Evolutionary conservation across 2,329 filamentous ascomycete genomes (phyloP).

Genomic region (Colletotrichum trifolii): DNA sequence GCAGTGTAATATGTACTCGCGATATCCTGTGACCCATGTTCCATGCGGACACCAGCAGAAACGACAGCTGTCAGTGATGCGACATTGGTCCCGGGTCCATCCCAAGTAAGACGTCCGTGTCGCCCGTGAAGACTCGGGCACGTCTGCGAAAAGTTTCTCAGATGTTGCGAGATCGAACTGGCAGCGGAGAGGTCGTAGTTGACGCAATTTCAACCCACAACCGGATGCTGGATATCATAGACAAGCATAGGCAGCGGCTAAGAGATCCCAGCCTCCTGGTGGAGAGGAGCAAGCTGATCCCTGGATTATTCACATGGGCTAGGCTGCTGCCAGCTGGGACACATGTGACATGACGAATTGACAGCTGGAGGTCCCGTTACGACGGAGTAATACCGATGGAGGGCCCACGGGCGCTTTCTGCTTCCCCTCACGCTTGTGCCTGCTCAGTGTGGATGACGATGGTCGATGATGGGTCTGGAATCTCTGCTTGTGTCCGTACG

Average conservation of each 20-base stretch:
- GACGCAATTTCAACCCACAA: no score
- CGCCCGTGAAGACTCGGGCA: slow-evolving; percentile 7
- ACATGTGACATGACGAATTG: background rate
- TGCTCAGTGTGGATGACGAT: slow-evolving; percentile 17
- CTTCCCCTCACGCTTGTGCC: slow-evolving; percentile 23
- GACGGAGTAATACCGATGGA: slow-evolving; percentile 1
- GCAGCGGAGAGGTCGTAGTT: no score
- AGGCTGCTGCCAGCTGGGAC: background rate
- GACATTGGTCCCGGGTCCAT: slow-evolving; percentile 1
- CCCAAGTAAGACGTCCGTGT: slow-evolving; percentile 5
- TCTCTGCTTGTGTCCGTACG: background rate
- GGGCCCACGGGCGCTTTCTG: slow-evolving; percentile 1
- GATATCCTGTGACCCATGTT: slow-evolving; percentile 2
- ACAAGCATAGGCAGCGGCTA: no score
- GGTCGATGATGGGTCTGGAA: background rate
- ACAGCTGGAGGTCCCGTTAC: slow-evolving; percentile 11
- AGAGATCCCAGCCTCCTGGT: no score
- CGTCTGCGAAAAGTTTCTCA: background rate
- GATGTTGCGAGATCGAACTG: no score
- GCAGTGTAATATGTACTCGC: no score
- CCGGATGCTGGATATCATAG: no score
- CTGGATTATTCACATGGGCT: background rate
- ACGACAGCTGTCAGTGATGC: slow-evolving; percentile 29
- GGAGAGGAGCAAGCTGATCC: no score
- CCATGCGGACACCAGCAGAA: slow-evolving; percentile 3